A percentile compares a stretch with the other conserved stretches of the same genome.
These are phyloP conservation scores for Gonium pectorale DNA, from an alignment of 139 green algal genomes.

Conservation along the genomic window DNA sequence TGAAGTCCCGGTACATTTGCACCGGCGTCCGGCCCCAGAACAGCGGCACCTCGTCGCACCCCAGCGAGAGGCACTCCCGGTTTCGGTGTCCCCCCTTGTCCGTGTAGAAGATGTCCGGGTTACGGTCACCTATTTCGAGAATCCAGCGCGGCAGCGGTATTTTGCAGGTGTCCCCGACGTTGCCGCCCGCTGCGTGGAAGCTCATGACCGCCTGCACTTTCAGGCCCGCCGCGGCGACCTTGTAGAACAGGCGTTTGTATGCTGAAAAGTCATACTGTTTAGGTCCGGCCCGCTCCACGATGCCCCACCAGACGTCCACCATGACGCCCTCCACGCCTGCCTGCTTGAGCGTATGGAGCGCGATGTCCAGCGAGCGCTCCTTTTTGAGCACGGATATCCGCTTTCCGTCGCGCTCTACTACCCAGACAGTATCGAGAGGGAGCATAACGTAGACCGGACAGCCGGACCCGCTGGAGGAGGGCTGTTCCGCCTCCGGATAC, in stretches of 20 bases:
- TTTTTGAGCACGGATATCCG: slow-evolving; percentile 83
- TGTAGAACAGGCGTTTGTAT: slow-evolving; percentile 78
- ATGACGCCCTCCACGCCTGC: slow-evolving; percentile 93
- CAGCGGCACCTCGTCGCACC: slow-evolving; percentile 87
- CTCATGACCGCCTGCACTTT: slow-evolving; percentile 92
- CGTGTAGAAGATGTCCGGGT: slow-evolving; percentile 97
- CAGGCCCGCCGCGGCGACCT: slow-evolving; percentile 64
- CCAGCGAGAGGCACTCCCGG: slow-evolving; percentile 93
- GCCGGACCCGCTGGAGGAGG: slow-evolving; percentile 41
- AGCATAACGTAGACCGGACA: slow-evolving; percentile 99
- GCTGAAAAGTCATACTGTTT: slow-evolving; percentile 89
- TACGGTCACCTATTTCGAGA: slow-evolving; percentile 84
- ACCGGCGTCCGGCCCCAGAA: slow-evolving; percentile 92
- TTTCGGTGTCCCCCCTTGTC: slow-evolving; percentile 90
- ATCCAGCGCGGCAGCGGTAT: slow-evolving; percentile 97
- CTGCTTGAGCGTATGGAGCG: slow-evolving; percentile 85
- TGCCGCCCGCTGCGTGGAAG: slow-evolving; percentile 92
- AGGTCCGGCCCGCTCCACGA: slow-evolving; percentile 83
- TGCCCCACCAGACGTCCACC: slow-evolving; percentile 95
- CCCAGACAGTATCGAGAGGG: slow-evolving; percentile 96
- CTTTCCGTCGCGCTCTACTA: slow-evolving; percentile 87
- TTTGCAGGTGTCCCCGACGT: slow-evolving; percentile 93
- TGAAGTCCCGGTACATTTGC: slow-evolving; percentile 94
- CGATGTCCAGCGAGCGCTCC: slow-evolving; percentile 85
- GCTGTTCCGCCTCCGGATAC: slow-evolving; percentile 42